A percentile compares a stretch with the other conserved stretches of the same genome.
These are phyloP conservation scores for Globisporangium parvum DNA, from an alignment of 352 stramenopile genomes.

Conservation along the genomic window DNA sequence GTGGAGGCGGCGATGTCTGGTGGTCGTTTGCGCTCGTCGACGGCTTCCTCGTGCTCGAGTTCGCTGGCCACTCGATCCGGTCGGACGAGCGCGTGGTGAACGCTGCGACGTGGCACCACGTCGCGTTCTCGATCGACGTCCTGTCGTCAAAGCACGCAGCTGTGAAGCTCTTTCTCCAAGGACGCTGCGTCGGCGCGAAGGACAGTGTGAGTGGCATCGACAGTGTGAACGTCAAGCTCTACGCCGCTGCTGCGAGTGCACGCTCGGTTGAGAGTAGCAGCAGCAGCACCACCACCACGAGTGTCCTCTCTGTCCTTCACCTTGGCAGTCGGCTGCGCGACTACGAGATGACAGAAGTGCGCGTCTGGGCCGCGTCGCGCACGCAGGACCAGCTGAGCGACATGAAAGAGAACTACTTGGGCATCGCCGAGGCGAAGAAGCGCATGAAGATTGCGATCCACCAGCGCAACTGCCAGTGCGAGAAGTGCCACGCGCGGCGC, in stretches of 20 bases:
- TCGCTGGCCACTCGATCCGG: constrained; percentile 34
- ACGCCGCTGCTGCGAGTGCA: background rate
- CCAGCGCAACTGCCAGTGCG: constrained; percentile 74
- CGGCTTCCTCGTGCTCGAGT: constrained; percentile 39
- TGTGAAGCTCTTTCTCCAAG: constrained; percentile 61
- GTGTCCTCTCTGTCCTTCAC: constrained; percentile 29
- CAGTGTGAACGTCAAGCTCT: constrained; percentile 18
- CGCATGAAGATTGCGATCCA: constrained; percentile 84
- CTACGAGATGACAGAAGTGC: constrained; percentile 71
- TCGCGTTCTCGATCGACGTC: constrained; percentile 65
- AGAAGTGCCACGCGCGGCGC: constrained; percentile 63
- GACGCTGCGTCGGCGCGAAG: constrained; percentile 39
- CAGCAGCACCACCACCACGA: background rate
- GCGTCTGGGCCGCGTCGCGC: constrained; percentile 66
- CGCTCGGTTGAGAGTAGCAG: background rate
- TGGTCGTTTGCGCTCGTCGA: constrained; percentile 47
- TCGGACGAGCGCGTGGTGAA: constrained; percentile 38
- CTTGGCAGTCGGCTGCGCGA: constrained; percentile 42
- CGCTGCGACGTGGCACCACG: constrained; percentile 50
- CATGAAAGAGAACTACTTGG: constrained; percentile 86
- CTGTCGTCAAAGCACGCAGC: constrained; percentile 35
- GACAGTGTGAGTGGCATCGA: constrained; percentile 30
- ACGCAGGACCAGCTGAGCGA: constrained; percentile 69
- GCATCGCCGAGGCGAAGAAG: constrained; percentile 74
- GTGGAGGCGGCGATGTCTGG: constrained; percentile 13